Evolutionary conservation across 78 protist genomes (phyloP), one percentile per base, ranked within the genome.

Genomic region (Diacronema lutheri): DNA sequence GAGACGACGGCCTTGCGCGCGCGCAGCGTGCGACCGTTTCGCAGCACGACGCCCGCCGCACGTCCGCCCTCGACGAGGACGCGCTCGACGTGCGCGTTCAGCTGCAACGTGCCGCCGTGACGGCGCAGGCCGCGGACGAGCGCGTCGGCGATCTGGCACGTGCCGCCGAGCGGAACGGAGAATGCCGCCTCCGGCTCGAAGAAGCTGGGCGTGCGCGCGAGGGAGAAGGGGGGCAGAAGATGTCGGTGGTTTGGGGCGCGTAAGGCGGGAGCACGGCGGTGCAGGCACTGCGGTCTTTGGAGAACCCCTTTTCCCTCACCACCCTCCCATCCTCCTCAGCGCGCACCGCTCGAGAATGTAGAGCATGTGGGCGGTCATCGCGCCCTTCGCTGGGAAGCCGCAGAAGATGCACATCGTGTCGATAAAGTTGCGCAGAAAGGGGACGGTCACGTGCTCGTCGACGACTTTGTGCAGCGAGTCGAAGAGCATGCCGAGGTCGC

Each of bases 361-460:
- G 26, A 68, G n/a, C 21, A 68, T 68, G 76, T 68, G 76, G 16
- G 76, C 76, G 16, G 76, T 68, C 76, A 68, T 68, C 76, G 76
- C 76, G 31, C 76, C 76, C 76, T 68, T 68, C 10, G 76, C 76
- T 4, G 76, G 76, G 76, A 68, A 68, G 55, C 76, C 76, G 46
- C 76, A 68, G 20, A 68, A 68, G 46, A 68, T 68, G 76, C 76
- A 68, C 76, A 68, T 68, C 13, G 76, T 68, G 29, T 68, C 76
- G 26, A 68, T 68, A 33, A 13, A 68, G 76, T 68, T 68, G 55
- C 76, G 76, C 7, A 68, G 46, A n/a, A 68, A 68, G n/a, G 76
- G 76, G 40, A 38, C 76, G 13, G 76, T 68, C n/a, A 68, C 50
- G 41, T 33, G 0, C 46, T 68, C 29, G 46, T 68, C 76, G 50